Evolutionary conservation across 1,284 basidiomycete species (phyloP).

Genomic region (Marasmius oreades): DNA sequence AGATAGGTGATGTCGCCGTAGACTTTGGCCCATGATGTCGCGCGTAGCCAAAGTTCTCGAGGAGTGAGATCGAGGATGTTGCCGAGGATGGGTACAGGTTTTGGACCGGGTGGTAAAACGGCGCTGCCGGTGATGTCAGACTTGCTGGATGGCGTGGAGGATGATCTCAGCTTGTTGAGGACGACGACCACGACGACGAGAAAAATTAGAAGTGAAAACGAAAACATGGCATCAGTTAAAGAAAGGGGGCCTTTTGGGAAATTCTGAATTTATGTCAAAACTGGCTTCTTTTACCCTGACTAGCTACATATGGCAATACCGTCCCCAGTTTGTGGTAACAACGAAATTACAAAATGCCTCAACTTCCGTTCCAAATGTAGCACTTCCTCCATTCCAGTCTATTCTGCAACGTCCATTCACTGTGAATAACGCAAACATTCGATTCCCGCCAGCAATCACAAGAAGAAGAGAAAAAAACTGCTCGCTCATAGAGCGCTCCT

Average conservation of each 20-base stretch:
- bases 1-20: slow-evolving; percentile 60
- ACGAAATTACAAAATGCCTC: background rate
- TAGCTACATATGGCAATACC: background rate
- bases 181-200: background rate
- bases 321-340: background rate
- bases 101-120: slow-evolving; percentile 59
- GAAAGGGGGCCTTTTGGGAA: background rate
- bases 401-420: too few species aligned
- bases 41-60: slow-evolving; percentile 54
- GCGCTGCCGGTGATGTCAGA: background rate
- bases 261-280: background rate
- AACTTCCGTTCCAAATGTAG: background rate
- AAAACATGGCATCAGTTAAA: background rate
- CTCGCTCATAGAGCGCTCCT: too few species aligned
- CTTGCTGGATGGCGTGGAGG: background rate
- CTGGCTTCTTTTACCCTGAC: background rate
- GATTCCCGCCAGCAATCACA: too few species aligned
- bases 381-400: background rate
- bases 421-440: too few species aligned
- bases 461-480: too few species aligned
- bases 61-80: slow-evolving; percentile 57
- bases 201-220: background rate
- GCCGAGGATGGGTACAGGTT: slow-evolving; percentile 59
- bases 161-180: background rate
- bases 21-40: slow-evolving; percentile 44